Evolutionary conservation across 192 early-diverging fungal genomes (phyloP), one percentile per base, ranked within the genome.

Genomic region (Paraglomus occultum): DNA sequence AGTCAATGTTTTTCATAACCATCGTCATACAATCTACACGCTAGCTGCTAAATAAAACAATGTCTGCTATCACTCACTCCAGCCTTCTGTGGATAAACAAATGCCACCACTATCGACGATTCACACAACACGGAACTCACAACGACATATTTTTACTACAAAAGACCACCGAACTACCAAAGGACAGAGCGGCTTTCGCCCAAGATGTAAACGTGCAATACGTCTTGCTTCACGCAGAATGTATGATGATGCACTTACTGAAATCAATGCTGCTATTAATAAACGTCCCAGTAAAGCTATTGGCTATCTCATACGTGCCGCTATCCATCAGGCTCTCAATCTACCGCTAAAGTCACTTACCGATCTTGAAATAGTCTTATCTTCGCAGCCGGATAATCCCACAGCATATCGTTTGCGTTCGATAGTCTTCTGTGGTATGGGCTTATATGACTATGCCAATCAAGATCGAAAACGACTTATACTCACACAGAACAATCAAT

Each of bases 141-240:
- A 31, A 31, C 31, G 31, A 31, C 31, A 31, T 31, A 31, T 31
- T 31, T 31, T 31, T 31, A 31, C 1, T 31, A 31, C 31, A 31
- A 31, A 31, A 31, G 31, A 31, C 1, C 31, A 31, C 31, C 31
- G 31, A 31, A 31, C 31, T 31, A 31, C 31, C 3, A 31, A 31
- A 31, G 31, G 31, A 31, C 31, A 31, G 3, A 31, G 31, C 31
- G 54, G 38, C 9, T 57, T 18, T 7, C 17, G 10, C 9, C 11
- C 4, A 17, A 11, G 54, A 20, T 57, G 54, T 57, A 11, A 20
- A 57, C 54, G 54, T 17, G 54, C 54, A 20, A 57, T 57, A 23
- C 18, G 10, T 31, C 38, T 18, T 4, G 54, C 18, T 1, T 31
- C 38, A 3, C 54, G 17, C 17, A 57, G 38, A 20, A 31, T 31